Conservation (phyloP, 2,329 filamentous ascomycete genomes). For the Penicillium expansum region DNA sequence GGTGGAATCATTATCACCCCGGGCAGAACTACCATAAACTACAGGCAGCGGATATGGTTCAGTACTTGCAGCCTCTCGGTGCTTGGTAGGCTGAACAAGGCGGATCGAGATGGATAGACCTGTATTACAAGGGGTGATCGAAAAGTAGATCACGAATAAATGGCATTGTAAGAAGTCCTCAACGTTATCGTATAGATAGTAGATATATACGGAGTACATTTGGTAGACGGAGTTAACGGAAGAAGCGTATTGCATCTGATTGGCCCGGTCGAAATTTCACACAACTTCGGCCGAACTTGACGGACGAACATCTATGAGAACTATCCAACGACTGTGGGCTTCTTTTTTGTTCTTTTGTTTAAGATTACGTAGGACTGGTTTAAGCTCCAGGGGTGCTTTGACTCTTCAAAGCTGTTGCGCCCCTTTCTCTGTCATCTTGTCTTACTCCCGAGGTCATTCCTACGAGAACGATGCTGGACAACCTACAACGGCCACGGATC, state of each 20-base stretch:
- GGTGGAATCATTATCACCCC: conserved; percentile 37
- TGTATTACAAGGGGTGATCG: background rate
- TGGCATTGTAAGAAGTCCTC: no score
- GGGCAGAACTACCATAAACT: conserved; percentile 28
- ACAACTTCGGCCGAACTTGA: conserved; percentile 19
- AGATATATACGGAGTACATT: background rate
- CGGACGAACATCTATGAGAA: conserved; percentile 18
- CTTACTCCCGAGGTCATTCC: background rate
- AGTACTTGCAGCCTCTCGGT: background rate
- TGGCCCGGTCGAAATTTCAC: background rate
- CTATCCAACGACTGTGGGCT: background rate
- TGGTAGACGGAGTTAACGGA: background rate
- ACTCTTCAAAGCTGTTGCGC: background rate
- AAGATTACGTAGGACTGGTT: background rate
- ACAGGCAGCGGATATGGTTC: conserved; percentile 28
- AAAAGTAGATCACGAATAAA: background rate
- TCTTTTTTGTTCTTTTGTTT: background rate
- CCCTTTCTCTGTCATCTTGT: background rate
- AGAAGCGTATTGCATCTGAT: background rate
- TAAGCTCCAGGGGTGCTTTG: background rate
- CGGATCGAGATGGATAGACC: background rate
- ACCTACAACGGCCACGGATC: background rate
- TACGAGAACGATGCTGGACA: background rate
- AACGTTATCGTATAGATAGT: background rate
- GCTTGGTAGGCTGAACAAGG: background rate